Evolutionary conservation across 495 filamentous ascomycete species (phyloP).

Genomic region (Penicillium riverlandense): DNA sequence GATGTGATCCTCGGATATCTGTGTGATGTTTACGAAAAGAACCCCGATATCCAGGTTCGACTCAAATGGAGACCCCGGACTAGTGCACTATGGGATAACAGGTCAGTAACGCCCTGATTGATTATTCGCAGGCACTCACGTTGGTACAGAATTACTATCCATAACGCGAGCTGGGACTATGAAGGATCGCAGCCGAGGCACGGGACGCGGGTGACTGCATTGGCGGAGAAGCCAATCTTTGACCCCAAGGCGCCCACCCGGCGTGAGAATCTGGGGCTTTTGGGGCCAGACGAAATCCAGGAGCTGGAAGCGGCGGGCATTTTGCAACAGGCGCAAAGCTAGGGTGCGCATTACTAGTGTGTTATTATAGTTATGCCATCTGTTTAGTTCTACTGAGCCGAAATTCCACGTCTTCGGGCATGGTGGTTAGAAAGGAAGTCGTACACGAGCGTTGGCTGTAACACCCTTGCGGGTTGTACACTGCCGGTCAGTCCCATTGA

Average conservation of each 20-base stretch:
- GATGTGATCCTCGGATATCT: constrained; percentile 63
- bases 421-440: too few species aligned
- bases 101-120: constrained; percentile 38
- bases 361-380: too few species aligned
- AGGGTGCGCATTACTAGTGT: too few species aligned
- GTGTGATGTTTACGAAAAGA: constrained; percentile 57
- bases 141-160: constrained; percentile 51
- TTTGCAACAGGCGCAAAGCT: neutral
- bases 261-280: constrained; percentile 49
- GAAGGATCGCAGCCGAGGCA: constrained; percentile 55
- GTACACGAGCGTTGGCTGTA: too few species aligned
- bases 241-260: constrained; percentile 51
- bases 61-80: constrained; percentile 58
- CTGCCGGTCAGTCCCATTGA: too few species aligned
- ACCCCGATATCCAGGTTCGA: constrained; percentile 60
- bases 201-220: constrained; percentile 55
- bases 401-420: too few species aligned
- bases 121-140: constrained; percentile 56
- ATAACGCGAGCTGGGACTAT: constrained; percentile 64
- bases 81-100: constrained; percentile 59
- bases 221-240: constrained; percentile 63
- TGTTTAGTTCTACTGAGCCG: too few species aligned
- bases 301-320: neutral
- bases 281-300: constrained; percentile 13
- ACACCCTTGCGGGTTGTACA: too few species aligned